Base-by-base conservation (phyloP, 202 grass and related monocot species). In the Zoysia matrella region DNA sequence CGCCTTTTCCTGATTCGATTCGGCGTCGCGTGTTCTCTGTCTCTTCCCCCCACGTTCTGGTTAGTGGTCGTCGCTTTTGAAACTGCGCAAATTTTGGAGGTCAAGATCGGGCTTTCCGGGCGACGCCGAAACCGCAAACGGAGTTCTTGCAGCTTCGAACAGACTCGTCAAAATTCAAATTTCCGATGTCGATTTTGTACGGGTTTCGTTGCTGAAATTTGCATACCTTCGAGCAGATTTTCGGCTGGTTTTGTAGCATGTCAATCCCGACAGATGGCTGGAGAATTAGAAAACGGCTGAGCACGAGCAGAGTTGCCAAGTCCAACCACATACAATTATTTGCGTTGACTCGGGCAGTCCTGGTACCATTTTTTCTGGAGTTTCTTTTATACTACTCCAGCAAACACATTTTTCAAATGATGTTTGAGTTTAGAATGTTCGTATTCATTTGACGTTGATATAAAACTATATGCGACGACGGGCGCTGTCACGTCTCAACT, bases 51-150 rank as follows among this genome's bases (percentile, higher is more conserved):
- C 1, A 13, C 62, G 16, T 47, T 72, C 60, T 68, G 6, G 43
- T 0, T 3, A 13, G 12, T 79, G 69, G 53, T 62, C 69, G 76
- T 88, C 70, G 86, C 55, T 10, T 84, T 75, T 70, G 69, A 74
- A 66, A 61, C n/a, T 47, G 61, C 16, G 16, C 30, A 44, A 7
- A 45, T 39, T 69, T 80, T 6, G 53, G 8, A n/a, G 65, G 12
- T 60, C 48, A 15, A 41, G 4, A 12, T 80, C 52, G 46, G 53
- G 43, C 58, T 60, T 80, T 49, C 75, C 2, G 51, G 11, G 22
- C 22, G 22, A 22, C 22, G 22, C 22, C 22, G 22, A 22, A 22
- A 22, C 22, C 22, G 22, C 22, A 12, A 69, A 16, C 43, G 40
- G 5, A 44, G 45, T 47, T 5, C 5, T 47, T 3, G 45, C 45